Percentiles rank a stretch among this genome's conserved stretches.
Evolutionary conservation across 331 rosid species (phyloP).

Genomic region (Prunus yedoensis): DNA sequence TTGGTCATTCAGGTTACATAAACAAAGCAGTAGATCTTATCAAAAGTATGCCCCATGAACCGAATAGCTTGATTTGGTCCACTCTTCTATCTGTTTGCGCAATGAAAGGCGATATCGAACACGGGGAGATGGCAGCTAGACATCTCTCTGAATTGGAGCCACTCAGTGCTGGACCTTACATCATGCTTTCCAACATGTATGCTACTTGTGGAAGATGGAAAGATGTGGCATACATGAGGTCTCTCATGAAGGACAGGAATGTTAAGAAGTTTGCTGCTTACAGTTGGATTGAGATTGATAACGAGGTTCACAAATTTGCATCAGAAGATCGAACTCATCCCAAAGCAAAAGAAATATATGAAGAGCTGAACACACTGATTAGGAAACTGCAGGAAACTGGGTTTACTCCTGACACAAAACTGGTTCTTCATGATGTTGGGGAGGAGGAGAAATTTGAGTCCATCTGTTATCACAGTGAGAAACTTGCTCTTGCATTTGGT

Average conservation of each 20-base stretch:
- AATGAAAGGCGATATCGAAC: constrained; percentile 20
- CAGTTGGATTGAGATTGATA: constrained; percentile 38
- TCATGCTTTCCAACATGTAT: constrained; percentile 34
- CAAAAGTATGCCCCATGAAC: constrained; percentile 27
- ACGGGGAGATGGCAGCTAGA: constrained; percentile 23
- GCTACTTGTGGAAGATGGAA: constrained; percentile 29
- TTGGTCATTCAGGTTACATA: constrained; percentile 18
- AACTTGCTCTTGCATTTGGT: constrained; percentile 34
- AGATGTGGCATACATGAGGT: constrained; percentile 24
- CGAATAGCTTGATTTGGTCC: constrained; percentile 30
- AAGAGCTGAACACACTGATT: constrained; percentile 15
- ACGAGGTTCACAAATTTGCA: constrained; percentile 24
- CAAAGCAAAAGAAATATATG: constrained; percentile 23
- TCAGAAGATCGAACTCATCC: constrained; percentile 32
- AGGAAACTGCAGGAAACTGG: constrained; percentile 25
- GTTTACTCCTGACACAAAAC: constrained; percentile 29
- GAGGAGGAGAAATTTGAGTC: constrained; percentile 28
- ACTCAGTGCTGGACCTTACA: constrained; percentile 25
- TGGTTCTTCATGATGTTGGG: constrained; percentile 31
- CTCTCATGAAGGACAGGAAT: constrained; percentile 25
- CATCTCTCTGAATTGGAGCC: constrained; percentile 30
- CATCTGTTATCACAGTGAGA: constrained; percentile 31
- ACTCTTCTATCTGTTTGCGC: constrained; percentile 25
- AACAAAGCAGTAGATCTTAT: constrained; percentile 23
- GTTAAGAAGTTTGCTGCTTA: constrained; percentile 27